Conservation (phyloP, 495 filamentous ascomycete genomes). For the Aspergillus kassunensis region DNA sequence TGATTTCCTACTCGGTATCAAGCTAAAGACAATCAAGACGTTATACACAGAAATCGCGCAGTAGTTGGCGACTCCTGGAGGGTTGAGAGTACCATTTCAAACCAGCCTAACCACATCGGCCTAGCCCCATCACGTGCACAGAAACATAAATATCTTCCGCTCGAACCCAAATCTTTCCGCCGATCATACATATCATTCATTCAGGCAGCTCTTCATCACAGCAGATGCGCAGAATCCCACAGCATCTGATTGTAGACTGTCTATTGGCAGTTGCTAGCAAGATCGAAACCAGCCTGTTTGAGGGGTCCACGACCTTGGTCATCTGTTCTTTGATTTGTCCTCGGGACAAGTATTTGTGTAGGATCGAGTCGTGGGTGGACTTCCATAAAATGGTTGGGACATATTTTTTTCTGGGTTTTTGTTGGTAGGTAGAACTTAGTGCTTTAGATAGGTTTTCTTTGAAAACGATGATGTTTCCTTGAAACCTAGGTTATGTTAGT, state of each 20-base stretch:
- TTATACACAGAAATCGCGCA: no score
- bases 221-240: slow-evolving; percentile 26
- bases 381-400: slow-evolving; percentile 50
- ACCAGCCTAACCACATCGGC: neutral
- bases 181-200: slow-evolving; percentile 17
- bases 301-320: slow-evolving; percentile 38
- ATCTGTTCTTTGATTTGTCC: no score
- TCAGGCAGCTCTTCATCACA: slow-evolving; percentile 34
- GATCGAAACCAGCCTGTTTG: slow-evolving; percentile 47
- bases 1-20: no score
- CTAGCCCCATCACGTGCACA: neutral
- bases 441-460: neutral
- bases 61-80: no score
- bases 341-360: no score
- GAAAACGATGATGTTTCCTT: no score
- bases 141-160: neutral
- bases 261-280: slow-evolving; percentile 27
- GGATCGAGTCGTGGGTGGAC: slow-evolving; percentile 40
- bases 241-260: slow-evolving; percentile 16
- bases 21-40: no score
- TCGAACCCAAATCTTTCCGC: neutral
- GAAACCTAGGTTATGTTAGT: no score
- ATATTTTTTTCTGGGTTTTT: slow-evolving; percentile 11
- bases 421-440: neutral
- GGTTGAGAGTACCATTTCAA: no score